Conservation (phyloP, 306 rosid species). For the Ammopiptanthus mongolicus region DNA sequence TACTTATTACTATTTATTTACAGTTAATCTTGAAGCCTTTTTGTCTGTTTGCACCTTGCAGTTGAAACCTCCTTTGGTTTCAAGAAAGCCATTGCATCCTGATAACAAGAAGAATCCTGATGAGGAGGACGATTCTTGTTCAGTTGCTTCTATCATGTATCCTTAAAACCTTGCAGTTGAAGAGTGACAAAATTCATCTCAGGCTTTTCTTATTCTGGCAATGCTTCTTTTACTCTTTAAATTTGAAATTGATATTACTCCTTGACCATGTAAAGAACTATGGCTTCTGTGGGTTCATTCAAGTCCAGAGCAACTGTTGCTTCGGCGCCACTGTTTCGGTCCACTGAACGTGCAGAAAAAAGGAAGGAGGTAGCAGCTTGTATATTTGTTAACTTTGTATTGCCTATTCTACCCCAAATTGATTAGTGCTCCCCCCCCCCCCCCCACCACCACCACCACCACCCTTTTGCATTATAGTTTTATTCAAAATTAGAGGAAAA, state of each 20-base stretch:
- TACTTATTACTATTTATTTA: background rate
- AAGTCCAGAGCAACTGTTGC: slow-evolving; percentile 58
- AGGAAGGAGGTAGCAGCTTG: slow-evolving; percentile 72
- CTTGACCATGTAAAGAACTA: slow-evolving; percentile 51
- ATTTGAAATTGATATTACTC: slow-evolving; percentile 27
- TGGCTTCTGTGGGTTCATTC: slow-evolving; percentile 40
- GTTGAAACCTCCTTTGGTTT: slow-evolving; percentile 47
- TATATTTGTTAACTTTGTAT: slow-evolving; percentile 16
- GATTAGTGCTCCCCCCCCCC: slow-evolving; percentile 10
- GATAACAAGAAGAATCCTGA: slow-evolving; percentile 82
- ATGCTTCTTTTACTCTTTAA: slow-evolving; percentile 6
- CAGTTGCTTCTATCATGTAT: slow-evolving; percentile 71
- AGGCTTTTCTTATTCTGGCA: slow-evolving; percentile 7
- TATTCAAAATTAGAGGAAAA: slow-evolving; percentile 86
- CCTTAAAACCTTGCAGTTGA: slow-evolving; percentile 30
- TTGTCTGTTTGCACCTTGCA: slow-evolving; percentile 37
- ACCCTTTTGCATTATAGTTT: slow-evolving; percentile 48
- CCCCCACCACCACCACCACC: too few species aligned
- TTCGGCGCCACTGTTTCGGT: slow-evolving; percentile 73
- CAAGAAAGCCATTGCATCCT: slow-evolving; percentile 73
- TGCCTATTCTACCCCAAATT: background rate
- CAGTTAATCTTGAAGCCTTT: slow-evolving; percentile 7
- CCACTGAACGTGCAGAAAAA: slow-evolving; percentile 82
- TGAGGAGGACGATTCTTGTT: slow-evolving; percentile 91
- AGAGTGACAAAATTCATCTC: background rate